A percentile compares a stretch with the other conserved stretches of the same genome.
Evolutionary conservation across 1,139 yeast genomes (phyloP).

Genomic region (Nakaseomyces kungkrabaensis): DNA sequence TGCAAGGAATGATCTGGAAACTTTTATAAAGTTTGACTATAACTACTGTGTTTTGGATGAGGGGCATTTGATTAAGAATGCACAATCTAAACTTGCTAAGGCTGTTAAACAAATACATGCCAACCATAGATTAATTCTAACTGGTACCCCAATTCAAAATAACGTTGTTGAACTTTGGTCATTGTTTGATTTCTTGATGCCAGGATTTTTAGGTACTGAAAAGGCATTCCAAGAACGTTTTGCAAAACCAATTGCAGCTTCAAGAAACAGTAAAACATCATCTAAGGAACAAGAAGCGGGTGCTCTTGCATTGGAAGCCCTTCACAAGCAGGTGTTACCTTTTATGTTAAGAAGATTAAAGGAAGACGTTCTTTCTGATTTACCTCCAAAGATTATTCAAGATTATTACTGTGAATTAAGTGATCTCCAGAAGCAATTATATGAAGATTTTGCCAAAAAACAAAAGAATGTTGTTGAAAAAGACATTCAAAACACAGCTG

Average conservation of each 20-base stretch:
- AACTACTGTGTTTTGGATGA: slow-evolving; percentile 96
- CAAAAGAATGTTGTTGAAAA: slow-evolving; percentile 66
- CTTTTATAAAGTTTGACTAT: slow-evolving; percentile 53
- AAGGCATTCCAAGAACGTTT: slow-evolving; percentile 89
- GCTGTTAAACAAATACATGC: slow-evolving; percentile 77
- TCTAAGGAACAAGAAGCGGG: slow-evolving; percentile 96
- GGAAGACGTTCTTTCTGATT: slow-evolving; percentile 90
- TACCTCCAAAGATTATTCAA: slow-evolving; percentile 97
- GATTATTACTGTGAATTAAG: slow-evolving; percentile 95
- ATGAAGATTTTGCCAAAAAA: slow-evolving; percentile 83
- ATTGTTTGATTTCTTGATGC: slow-evolving; percentile 93
- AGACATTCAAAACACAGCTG: slow-evolving; percentile 41
- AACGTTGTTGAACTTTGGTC: slow-evolving; percentile 97
- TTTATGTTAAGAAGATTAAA: slow-evolving; percentile 91
- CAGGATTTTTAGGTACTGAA: slow-evolving; percentile 94
- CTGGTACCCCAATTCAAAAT: slow-evolving; percentile 98
- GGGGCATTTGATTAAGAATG: slow-evolving; percentile 93
- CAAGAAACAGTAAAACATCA: slow-evolving; percentile 82
- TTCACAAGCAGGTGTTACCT: slow-evolving; percentile 94
- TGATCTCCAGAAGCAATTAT: slow-evolving; percentile 77
- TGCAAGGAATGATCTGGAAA: slow-evolving; percentile 78
- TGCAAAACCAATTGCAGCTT: slow-evolving; percentile 94
- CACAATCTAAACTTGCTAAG: slow-evolving; percentile 77
- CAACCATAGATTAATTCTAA: slow-evolving; percentile 78
- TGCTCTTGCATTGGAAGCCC: slow-evolving; percentile 86